phyloP scores from a whole-genome alignment of 768 basidiomycete species.

The Cyclocybe aegerita region DNA sequence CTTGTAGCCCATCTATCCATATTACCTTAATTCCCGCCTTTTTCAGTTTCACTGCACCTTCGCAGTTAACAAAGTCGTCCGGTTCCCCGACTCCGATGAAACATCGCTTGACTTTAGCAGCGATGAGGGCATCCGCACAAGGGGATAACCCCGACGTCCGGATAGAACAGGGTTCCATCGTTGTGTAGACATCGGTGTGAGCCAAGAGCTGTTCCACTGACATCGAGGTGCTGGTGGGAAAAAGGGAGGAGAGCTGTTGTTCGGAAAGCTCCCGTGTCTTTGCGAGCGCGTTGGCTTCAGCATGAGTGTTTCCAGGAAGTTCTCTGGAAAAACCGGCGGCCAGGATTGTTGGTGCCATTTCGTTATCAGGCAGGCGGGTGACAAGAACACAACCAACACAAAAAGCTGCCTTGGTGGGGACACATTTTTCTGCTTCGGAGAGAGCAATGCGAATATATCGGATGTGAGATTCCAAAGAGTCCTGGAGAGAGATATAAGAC shows the following conservation, averaged over 20 bases:
- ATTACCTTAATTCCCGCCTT: slow-evolving; percentile 73
- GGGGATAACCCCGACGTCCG: slow-evolving; percentile 84
- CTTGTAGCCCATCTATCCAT: slow-evolving; percentile 74
- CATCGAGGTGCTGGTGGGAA: slow-evolving; percentile 34
- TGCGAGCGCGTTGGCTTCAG: slow-evolving; percentile 89
- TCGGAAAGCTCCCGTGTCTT: slow-evolving; percentile 57
- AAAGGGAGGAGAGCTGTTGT: slow-evolving; percentile 41
- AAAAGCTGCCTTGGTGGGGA: slow-evolving; percentile 74
- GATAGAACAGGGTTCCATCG: slow-evolving; percentile 93
- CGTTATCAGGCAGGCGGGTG: slow-evolving; percentile 38
- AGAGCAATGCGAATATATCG: slow-evolving; percentile 65
- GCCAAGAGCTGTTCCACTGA: slow-evolving; percentile 50
- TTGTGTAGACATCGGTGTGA: slow-evolving; percentile 83
- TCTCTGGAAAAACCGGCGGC: slow-evolving; percentile 89
- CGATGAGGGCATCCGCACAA: slow-evolving; percentile 83
- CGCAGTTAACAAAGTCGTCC: slow-evolving; percentile 90
- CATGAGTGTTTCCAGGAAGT: slow-evolving; percentile 92
- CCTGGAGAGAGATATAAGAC: neutral
- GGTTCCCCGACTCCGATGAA: slow-evolving; percentile 91
- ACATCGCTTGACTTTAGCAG: slow-evolving; percentile 68
- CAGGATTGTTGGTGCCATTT: slow-evolving; percentile 49
- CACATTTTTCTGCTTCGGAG: slow-evolving; percentile 67
- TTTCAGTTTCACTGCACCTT: slow-evolving; percentile 74
- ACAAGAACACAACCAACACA: slow-evolving; percentile 89
- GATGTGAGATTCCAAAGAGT: slow-evolving; percentile 19